These are phyloP conservation scores for Pholiota molesta DNA, from an alignment of 768 basidiomycete genomes.

Conservation along the genomic window DNA sequence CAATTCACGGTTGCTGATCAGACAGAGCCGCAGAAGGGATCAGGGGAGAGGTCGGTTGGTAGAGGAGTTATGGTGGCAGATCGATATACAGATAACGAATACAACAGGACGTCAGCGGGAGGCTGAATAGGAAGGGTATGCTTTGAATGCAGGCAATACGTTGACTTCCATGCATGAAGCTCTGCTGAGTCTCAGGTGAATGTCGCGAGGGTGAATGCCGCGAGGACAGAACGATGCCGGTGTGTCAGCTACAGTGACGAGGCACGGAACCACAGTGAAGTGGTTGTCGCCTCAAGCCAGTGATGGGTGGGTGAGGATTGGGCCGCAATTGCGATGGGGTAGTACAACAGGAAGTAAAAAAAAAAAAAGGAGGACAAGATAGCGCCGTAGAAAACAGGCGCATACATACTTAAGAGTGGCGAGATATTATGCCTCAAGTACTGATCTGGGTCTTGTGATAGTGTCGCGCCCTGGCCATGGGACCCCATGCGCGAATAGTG, in stretches of 20 bases:
- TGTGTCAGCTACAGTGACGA: constrained; percentile 75
- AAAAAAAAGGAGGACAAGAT: constrained; percentile 59
- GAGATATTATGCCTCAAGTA: constrained; percentile 58
- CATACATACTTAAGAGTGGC: constrained; percentile 48
- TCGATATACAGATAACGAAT: constrained; percentile 40
- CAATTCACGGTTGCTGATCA: constrained; percentile 29
- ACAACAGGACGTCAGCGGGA: constrained; percentile 18
- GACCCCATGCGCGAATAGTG: too few species aligned
- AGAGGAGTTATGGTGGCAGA: constrained; percentile 24
- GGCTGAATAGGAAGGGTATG: constrained; percentile 19
- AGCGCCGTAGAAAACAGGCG: constrained; percentile 51
- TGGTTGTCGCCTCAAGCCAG: constrained; percentile 76
- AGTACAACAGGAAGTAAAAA: constrained; percentile 36
- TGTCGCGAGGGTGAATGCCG: too few species aligned
- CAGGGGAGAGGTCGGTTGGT: constrained; percentile 13
- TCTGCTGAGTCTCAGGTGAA: constrained; percentile 31
- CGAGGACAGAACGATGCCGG: constrained; percentile 53
- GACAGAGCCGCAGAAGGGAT: constrained; percentile 22
- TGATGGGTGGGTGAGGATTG: constrained; percentile 49
- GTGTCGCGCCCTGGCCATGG: constrained; percentile 54
- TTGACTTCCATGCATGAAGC: constrained; percentile 31
- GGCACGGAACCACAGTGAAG: constrained; percentile 82
- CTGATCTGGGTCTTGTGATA: constrained; percentile 69
- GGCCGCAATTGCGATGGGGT: constrained; percentile 48
- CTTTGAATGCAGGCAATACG: constrained; percentile 22